These are phyloP conservation scores for Aegilops tauschii DNA, from an alignment of 176 grass and related monocot species.

Conservation along the genomic window DNA sequence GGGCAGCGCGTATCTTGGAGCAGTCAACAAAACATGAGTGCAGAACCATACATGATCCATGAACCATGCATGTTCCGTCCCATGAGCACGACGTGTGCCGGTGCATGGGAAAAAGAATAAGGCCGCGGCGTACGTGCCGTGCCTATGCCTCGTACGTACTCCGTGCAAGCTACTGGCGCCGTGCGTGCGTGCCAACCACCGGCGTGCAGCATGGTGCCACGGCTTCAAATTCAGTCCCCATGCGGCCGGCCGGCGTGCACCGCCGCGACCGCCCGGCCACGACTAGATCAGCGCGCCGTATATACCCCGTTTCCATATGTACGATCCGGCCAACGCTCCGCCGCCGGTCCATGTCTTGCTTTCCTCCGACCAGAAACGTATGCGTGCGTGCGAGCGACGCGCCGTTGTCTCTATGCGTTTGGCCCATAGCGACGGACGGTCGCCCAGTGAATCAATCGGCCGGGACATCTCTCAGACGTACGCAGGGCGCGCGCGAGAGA, in stretches of 20 bases:
- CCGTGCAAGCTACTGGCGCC: too few species aligned
- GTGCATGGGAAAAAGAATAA: too few species aligned
- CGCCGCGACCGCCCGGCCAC: neutral
- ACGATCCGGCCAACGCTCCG: neutral
- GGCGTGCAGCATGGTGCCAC: neutral
- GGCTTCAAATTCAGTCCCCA: neutral
- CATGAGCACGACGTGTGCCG: too few species aligned
- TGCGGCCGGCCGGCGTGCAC: neutral
- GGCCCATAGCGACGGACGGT: too few species aligned
- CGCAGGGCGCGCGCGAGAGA: too few species aligned
- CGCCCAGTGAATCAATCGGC: neutral
- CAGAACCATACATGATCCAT: neutral
- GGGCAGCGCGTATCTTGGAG: neutral
- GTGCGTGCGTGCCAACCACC: too few species aligned
- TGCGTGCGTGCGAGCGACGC: too few species aligned
- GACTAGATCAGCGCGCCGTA: neutral
- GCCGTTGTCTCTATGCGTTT: neutral
- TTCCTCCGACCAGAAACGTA: neutral
- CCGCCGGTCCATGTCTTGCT: neutral
- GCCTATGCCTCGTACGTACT: too few species aligned
- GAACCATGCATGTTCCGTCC: neutral
- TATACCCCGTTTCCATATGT: neutral
- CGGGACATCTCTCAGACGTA: neutral
- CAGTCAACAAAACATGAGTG: neutral
- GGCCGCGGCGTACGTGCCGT: too few species aligned